Base-by-base conservation (phyloP, 1,284 basidiomycete genomes). In the Pseudozyma pruni region DNA sequence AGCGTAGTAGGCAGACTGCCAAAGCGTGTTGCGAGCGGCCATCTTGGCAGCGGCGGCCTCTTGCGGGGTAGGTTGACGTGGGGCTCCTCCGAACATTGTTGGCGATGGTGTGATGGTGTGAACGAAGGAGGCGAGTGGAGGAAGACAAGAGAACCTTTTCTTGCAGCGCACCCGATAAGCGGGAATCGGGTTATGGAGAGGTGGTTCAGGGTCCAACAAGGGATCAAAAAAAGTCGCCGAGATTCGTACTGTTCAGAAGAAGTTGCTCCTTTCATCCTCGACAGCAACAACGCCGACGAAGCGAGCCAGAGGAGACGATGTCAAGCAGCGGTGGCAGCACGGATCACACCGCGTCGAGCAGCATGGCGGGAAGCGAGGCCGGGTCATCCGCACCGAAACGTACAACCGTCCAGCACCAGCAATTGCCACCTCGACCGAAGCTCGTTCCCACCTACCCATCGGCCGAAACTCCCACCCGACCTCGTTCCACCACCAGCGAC, bases 81-180 rank as follows among this genome's bases (percentile, higher is more conserved):
- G 68, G 7, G 58, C 59, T 35, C 69, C 69, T 51, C 69, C 69
- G 47, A 72, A 72, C 69, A 72, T 72, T 14, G 19, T 61, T 43
- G 20, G 27, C n/a, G 10, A 11, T 39, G 25, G 7, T 27, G 35
- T 32, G 42, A 32, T 38, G 23, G 27, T 27, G 29, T 23, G 31
- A n/a, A 10, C 27, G 56, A 32, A 22, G 22, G 23, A 41, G 19
- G 11, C 16, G 22, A 29, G 37, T 19, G 25, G 17, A 37, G 44
- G 45, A 20, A 25, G 32, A 25, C 27, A 31, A 22, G 42, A 45
- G 44, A 44, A 41, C 39, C 41, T 50, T 61, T 49, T 40, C 23
- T 14, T 7, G 6, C 16, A 17, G 22, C 8, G 46, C 5, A 35
- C 33, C 49, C 33, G 39, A 43, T 43, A 19, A 13, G n/a, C n/a